A percentile compares a stretch with the other conserved stretches of the same genome.
Evolutionary conservation across 2,329 filamentous ascomycete genomes (phyloP).

Genomic region (Rhexocercosporidium sp.): DNA sequence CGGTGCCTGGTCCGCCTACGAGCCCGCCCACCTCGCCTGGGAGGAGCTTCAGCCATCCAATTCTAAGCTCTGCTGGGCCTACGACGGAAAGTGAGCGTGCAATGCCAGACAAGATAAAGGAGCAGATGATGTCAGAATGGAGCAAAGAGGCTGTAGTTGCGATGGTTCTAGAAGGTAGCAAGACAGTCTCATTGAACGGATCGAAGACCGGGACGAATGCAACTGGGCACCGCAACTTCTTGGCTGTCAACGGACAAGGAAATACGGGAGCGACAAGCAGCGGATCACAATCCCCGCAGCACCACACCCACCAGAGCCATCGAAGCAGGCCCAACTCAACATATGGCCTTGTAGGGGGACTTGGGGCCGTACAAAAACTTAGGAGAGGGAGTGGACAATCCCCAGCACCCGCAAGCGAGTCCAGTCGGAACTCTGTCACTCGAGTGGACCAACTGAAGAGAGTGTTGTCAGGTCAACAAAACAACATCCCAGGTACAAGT

Average conservation of each 20-base stretch:
- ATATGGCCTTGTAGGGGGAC: constrained; percentile 39
- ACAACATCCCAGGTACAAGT: constrained; percentile 44
- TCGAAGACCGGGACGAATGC: constrained; percentile 68
- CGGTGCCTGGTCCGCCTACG: constrained; percentile 64
- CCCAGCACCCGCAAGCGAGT: constrained; percentile 47
- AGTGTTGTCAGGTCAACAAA: constrained; percentile 59
- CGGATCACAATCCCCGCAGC: constrained; percentile 51
- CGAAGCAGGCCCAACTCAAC: constrained; percentile 39
- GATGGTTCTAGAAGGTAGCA: constrained; percentile 70
- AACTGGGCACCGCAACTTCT: constrained; percentile 53
- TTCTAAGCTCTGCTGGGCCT: constrained; percentile 57
- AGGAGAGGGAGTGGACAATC: constrained; percentile 62
- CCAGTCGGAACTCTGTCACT: constrained; percentile 57
- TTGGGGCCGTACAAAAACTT: constrained; percentile 49
- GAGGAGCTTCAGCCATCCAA: constrained; percentile 65
- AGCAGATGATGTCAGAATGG: constrained; percentile 82
- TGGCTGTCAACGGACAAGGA: constrained; percentile 61
- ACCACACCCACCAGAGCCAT: constrained; percentile 37
- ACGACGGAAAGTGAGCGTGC: constrained; percentile 52
- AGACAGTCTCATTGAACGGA: constrained; percentile 75
- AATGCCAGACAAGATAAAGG: constrained; percentile 69
- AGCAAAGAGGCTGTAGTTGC: constrained; percentile 75
- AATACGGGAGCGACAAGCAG: constrained; percentile 47
- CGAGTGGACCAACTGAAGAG: constrained; percentile 69
- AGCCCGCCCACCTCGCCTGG: constrained; percentile 75